Conservation (phyloP, 306 rosid species). For the Crotalaria pallida region DNA sequence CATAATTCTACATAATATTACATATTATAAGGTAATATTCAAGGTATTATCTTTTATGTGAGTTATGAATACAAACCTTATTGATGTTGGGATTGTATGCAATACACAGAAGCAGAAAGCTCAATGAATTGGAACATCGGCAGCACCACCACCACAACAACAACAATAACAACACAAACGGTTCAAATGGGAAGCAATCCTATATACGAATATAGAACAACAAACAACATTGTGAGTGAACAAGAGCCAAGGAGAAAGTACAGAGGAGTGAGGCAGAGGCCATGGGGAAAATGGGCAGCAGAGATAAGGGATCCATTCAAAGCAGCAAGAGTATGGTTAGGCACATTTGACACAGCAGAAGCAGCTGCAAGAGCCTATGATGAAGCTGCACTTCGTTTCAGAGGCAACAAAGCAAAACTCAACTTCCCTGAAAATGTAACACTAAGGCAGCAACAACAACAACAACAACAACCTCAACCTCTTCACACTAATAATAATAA, state of each 20-base stretch:
- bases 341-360: conserved; percentile 59
- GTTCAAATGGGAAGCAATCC: conserved; percentile 12
- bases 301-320: conserved; percentile 66
- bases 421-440: conserved; percentile 62
- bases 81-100: neutral
- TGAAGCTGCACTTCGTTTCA: conserved; percentile 56
- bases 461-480: conserved; percentile 17
- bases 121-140: neutral
- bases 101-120: conserved; percentile 14
- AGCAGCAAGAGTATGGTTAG: conserved; percentile 65
- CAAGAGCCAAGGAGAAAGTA: conserved; percentile 40
- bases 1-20: neutral
- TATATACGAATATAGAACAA: conserved; percentile 39
- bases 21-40: neutral
- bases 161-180: neutral
- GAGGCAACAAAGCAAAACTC: conserved; percentile 69
- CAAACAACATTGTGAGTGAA: conserved; percentile 1
- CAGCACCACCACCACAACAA: too few species aligned
- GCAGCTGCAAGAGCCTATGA: conserved; percentile 63
- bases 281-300: conserved; percentile 80
- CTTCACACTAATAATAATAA: neutral
- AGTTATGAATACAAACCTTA: neutral
- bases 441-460: conserved; percentile 23
- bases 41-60: neutral
- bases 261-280: conserved; percentile 71